Conservation (phyloP, 768 basidiomycete species). For the Kwoniella sp. region DNA sequence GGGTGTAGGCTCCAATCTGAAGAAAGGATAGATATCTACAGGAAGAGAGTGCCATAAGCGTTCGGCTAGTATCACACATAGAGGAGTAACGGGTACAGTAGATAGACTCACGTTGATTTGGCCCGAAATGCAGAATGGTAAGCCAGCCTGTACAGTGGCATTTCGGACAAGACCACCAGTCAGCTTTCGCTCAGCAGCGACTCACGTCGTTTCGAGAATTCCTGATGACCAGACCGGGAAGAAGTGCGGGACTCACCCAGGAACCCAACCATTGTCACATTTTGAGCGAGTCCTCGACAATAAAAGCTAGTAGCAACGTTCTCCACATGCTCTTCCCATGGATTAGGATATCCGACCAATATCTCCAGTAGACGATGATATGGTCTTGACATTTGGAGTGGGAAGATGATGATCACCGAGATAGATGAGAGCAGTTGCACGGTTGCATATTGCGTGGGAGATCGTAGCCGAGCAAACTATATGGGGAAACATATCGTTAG, state of each 20-base stretch:
- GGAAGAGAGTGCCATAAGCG: too few species aligned
- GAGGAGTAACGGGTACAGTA: too few species aligned
- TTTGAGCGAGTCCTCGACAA: slow-evolving; percentile 58
- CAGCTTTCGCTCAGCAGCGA: neutral
- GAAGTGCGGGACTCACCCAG: slow-evolving; percentile 30
- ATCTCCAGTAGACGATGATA: slow-evolving; percentile 54
- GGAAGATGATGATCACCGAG: slow-evolving; percentile 56
- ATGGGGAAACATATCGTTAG: too few species aligned
- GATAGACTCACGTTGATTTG: slow-evolving; percentile 52
- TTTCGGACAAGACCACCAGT: neutral
- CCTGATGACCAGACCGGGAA: too few species aligned
- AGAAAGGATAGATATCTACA: slow-evolving; percentile 58
- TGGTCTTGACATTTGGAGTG: slow-evolving; percentile 56
- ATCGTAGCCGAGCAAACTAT: slow-evolving; percentile 57
- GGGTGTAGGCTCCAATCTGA: slow-evolving; percentile 53
- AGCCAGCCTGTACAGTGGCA: slow-evolving; percentile 53
- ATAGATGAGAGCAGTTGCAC: slow-evolving; percentile 57
- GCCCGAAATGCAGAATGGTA: slow-evolving; percentile 57
- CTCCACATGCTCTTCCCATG: slow-evolving; percentile 57
- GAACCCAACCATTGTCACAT: slow-evolving; percentile 56
- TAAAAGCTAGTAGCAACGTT: slow-evolving; percentile 55
- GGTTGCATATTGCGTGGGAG: slow-evolving; percentile 55
- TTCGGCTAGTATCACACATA: too few species aligned
- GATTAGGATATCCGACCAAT: slow-evolving; percentile 52
- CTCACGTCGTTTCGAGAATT: too few species aligned